Evolutionary conservation across 495 filamentous ascomycete genomes (phyloP).

Genomic region (Bacidia gigantensis): DNA sequence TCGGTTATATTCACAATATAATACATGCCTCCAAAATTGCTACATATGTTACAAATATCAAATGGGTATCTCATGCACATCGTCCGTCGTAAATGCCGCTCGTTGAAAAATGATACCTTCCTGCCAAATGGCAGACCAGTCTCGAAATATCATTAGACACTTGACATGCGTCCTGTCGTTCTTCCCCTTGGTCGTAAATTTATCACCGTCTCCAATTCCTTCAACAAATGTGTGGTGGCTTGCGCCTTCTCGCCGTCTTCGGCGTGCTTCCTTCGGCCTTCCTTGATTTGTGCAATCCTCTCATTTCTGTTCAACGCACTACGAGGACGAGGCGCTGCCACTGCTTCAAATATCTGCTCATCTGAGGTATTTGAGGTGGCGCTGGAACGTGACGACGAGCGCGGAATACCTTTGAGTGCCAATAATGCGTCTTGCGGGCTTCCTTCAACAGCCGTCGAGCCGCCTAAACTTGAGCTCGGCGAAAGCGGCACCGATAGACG

Average conservation of each 20-base stretch:
- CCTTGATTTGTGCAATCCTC: slow-evolving; percentile 73
- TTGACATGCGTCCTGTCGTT: slow-evolving; percentile 36
- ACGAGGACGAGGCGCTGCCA: slow-evolving; percentile 61
- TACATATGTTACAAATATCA: too few species aligned
- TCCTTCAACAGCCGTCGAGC: slow-evolving; percentile 73
- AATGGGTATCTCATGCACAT: not conserved
- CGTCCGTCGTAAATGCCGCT: too few species aligned
- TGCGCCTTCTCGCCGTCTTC: slow-evolving; percentile 55
- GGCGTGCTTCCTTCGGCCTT: slow-evolving; percentile 63
- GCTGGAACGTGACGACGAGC: slow-evolving; percentile 24
- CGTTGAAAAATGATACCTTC: too few species aligned
- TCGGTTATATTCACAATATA: too few species aligned
- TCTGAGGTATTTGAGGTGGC: slow-evolving; percentile 31
- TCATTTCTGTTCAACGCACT: slow-evolving; percentile 73
- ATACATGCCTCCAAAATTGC: too few species aligned
- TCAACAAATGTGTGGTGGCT: slow-evolving; percentile 75
- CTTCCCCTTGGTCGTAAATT: slow-evolving; percentile 50
- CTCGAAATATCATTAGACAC: slow-evolving; percentile 25
- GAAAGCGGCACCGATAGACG: slow-evolving; percentile 59
- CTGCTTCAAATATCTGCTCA: slow-evolving; percentile 82
- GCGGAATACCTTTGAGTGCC: slow-evolving; percentile 47
- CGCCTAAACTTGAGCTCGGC: slow-evolving; percentile 66
- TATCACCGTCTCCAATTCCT: slow-evolving; percentile 80
- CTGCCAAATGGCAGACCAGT: too few species aligned
- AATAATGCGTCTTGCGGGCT: slow-evolving; percentile 62